Conservation (phyloP, 345 rosid genomes). For the Jatropha curcas region DNA sequence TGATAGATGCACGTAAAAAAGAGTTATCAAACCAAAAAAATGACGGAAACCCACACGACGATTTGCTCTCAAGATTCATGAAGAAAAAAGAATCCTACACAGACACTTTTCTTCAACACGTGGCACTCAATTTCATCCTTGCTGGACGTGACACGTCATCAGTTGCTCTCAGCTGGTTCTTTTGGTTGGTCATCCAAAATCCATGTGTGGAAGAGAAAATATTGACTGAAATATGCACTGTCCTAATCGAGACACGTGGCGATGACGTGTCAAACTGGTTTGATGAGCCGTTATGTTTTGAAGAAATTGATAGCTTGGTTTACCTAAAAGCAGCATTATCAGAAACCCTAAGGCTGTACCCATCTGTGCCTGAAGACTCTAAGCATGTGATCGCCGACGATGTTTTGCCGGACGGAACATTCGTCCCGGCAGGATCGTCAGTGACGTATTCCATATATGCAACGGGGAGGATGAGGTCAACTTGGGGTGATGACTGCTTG, state of each 20-base stretch:
- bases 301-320: slow-evolving; percentile 69
- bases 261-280: slow-evolving; percentile 56
- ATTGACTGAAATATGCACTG: slow-evolving; percentile 59
- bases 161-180: slow-evolving; percentile 92
- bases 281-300: slow-evolving; percentile 66
- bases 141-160: slow-evolving; percentile 99
- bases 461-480: slow-evolving; percentile 79
- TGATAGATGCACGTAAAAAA: slow-evolving; percentile 68
- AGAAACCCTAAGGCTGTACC: slow-evolving; percentile 85
- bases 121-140: slow-evolving; percentile 89
- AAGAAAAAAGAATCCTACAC: slow-evolving; percentile 85
- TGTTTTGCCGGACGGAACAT: slow-evolving; percentile 84
- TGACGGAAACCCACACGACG: slow-evolving; percentile 62
- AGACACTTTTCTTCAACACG: slow-evolving; percentile 73
- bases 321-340: slow-evolving; percentile 86
- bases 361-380: slow-evolving; percentile 91
- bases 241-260: slow-evolving; percentile 71
- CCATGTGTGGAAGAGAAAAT: slow-evolving; percentile 69
- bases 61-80: slow-evolving; percentile 83
- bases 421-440: slow-evolving; percentile 89
- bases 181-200: slow-evolving; percentile 67
- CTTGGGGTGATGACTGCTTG: slow-evolving; percentile 91
- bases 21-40: slow-evolving; percentile 58
- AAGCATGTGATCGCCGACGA: slow-evolving; percentile 77
- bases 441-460: slow-evolving; percentile 87